Conservation (phyloP, 1,284 basidiomycete genomes). For the Phlebopus sp. region DNA sequence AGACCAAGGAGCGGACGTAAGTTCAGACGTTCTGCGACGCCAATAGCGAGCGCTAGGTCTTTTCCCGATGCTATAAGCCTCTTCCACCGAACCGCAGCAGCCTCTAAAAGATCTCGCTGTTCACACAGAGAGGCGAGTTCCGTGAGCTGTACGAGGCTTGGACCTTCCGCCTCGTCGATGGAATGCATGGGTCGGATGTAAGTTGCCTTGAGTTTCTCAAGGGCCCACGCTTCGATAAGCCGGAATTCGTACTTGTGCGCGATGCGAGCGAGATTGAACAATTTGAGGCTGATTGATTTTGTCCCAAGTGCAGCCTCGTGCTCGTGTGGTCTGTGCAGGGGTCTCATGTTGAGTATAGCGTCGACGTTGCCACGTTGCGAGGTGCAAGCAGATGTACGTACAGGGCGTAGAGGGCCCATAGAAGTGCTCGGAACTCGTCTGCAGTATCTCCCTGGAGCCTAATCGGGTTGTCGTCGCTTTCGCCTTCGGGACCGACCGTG, state of each 20-base stretch:
- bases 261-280: constrained; percentile 49
- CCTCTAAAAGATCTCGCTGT: constrained; percentile 41
- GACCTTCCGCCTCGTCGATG: constrained; percentile 31
- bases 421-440: constrained; percentile 44
- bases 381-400: constrained; percentile 31
- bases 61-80: constrained; percentile 41
- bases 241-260: constrained; percentile 57
- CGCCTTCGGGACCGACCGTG: constrained; percentile 38
- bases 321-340: constrained; percentile 41
- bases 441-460: constrained; percentile 46
- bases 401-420: constrained; percentile 51
- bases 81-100: constrained; percentile 38
- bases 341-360: constrained; percentile 8
- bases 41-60: constrained; percentile 42
- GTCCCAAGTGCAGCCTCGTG: constrained; percentile 42
- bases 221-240: constrained; percentile 48
- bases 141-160: constrained; percentile 39
- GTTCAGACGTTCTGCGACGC: constrained; percentile 42
- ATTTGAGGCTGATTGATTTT: constrained; percentile 39
- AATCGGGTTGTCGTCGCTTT: constrained; percentile 47
- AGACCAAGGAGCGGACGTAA: constrained; percentile 39
- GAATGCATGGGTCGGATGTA: constrained; percentile 35
- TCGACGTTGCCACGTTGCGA: constrained; percentile 1
- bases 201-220: constrained; percentile 40
- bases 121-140: constrained; percentile 47